A percentile compares a stretch with the other conserved stretches of the same genome.
These are phyloP conservation scores for Fragosphaeria purpurea DNA, from an alignment of 2,329 filamentous ascomycete species.

Conservation along the genomic window DNA sequence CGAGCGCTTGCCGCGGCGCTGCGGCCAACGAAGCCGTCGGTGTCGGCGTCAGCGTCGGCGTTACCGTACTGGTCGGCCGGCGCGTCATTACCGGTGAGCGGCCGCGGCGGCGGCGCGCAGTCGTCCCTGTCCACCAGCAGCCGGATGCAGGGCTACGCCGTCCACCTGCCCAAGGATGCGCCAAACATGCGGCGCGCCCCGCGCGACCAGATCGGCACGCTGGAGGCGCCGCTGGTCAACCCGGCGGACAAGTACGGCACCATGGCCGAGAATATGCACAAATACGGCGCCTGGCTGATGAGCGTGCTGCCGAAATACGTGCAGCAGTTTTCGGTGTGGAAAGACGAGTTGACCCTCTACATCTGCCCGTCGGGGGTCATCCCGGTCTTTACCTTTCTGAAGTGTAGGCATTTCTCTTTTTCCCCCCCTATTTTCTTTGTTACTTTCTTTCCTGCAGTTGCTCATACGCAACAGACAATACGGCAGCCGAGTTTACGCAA, in stretches of 20 bases:
- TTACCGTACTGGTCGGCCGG: neutral
- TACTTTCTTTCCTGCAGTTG: neutral
- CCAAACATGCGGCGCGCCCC: constrained; percentile 59
- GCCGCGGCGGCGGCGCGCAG: constrained; percentile 17
- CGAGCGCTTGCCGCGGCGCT: constrained; percentile 47
- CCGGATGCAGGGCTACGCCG: constrained; percentile 33
- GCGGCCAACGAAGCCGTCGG: constrained; percentile 38
- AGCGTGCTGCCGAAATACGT: constrained; percentile 95
- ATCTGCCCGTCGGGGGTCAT: constrained; percentile 81
- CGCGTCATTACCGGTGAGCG: constrained; percentile 22
- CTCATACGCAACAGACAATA: constrained; percentile 56
- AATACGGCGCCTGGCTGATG: constrained; percentile 94
- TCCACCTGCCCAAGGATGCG: constrained; percentile 49
- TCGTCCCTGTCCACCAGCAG: constrained; percentile 37
- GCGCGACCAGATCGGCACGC: constrained; percentile 46
- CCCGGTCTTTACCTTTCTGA: constrained; percentile 88
- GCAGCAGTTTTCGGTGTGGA: constrained; percentile 99
- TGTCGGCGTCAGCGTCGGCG: constrained; percentile 23
- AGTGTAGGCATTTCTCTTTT: constrained; percentile 40
- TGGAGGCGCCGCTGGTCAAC: constrained; percentile 75
- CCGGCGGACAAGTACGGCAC: constrained; percentile 86
- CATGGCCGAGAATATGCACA: constrained; percentile 80
- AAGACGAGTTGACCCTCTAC: constrained; percentile 94
- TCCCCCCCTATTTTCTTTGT: neutral
- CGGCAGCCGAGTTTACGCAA: constrained; percentile 91